A percentile compares a stretch with the other conserved stretches of the same genome.
These are phyloP conservation scores for Excoecaria cochinchinensis DNA, from an alignment of 345 rosid genomes.

Conservation along the genomic window DNA sequence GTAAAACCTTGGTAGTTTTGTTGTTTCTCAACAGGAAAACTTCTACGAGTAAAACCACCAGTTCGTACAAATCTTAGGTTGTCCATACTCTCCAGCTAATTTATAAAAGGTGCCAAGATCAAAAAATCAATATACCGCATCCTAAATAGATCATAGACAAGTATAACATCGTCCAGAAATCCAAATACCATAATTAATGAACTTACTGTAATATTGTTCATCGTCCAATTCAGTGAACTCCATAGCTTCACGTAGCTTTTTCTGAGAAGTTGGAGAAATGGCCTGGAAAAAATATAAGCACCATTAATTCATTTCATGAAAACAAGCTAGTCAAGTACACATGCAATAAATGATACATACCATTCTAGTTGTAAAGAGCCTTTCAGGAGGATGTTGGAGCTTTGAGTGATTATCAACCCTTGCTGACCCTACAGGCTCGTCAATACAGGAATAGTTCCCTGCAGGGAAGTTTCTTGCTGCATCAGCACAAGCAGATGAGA, in stretches of 20 bases:
- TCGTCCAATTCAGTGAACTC: slow-evolving; percentile 41
- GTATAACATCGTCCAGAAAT: no score
- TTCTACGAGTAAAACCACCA: no score
- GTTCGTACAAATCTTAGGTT: no score
- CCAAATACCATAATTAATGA: neutral
- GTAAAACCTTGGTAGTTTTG: no score
- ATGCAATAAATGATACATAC: slow-evolving; percentile 30
- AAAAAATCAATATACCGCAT: neutral
- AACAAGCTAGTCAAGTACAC: neutral
- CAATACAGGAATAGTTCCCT: slow-evolving; percentile 13
- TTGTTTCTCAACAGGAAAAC: no score
- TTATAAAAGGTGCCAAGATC: neutral
- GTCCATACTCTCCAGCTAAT: no score
- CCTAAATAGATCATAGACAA: neutral
- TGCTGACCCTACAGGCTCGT: slow-evolving; percentile 12
- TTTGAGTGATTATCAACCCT: slow-evolving; percentile 21
- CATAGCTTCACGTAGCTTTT: slow-evolving; percentile 61
- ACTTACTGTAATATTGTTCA: slow-evolving; percentile 53
- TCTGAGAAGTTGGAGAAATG: slow-evolving; percentile 79
- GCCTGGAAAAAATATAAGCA: slow-evolving; percentile 39
- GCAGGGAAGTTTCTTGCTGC: slow-evolving; percentile 24
- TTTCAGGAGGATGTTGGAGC: slow-evolving; percentile 45
- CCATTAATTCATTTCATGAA: neutral
- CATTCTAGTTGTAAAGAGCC: slow-evolving; percentile 65
- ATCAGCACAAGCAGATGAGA: slow-evolving; percentile 22